Evolutionary conservation across 2,329 filamentous ascomycete species (phyloP).

Genomic region (Penicillium polonicum): DNA sequence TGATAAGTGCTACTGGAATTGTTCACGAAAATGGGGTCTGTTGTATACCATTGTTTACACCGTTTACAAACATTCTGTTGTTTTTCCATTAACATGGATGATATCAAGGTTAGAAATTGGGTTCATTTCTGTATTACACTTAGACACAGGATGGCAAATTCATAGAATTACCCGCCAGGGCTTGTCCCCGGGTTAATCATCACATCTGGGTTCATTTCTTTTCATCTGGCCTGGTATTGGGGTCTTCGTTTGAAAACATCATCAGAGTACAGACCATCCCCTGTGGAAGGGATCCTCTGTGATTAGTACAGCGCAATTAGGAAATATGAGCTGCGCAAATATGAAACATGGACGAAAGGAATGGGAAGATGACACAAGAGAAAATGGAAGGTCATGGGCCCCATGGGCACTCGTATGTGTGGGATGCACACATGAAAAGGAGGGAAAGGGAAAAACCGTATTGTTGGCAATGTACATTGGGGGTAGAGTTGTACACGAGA

Average conservation of each 20-base stretch:
- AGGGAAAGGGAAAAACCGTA: conserved; percentile 9
- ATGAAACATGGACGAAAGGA: conserved; percentile 22
- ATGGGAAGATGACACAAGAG: conserved; percentile 10
- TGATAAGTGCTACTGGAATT: background rate
- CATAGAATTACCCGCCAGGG: conserved; percentile 5
- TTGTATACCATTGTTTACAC: background rate
- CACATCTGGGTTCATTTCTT: conserved; percentile 35
- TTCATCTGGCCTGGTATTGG: conserved; percentile 21
- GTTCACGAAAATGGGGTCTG: background rate
- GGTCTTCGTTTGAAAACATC: conserved; percentile 18
- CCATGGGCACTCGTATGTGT: conserved; percentile 14
- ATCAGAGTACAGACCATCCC: conserved; percentile 17
- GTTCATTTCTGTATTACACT: conserved; percentile 5
- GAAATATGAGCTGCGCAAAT: conserved; percentile 25
- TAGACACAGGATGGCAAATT: conserved; percentile 5
- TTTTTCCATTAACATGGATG: background rate
- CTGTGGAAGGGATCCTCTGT: conserved; percentile 8
- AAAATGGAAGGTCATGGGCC: conserved; percentile 13
- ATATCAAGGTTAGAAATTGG: background rate
- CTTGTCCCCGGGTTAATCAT: conserved; percentile 27
- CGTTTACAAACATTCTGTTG: too few species aligned
- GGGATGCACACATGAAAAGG: conserved; percentile 11
- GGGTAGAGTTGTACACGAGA: conserved; percentile 18
- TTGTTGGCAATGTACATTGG: conserved; percentile 19
- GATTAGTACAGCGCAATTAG: conserved; percentile 28